A percentile compares a stretch with the other conserved stretches of the same genome.
Conservation (phyloP, 129 eudicot genomes). For the Logfia minima region DNA sequence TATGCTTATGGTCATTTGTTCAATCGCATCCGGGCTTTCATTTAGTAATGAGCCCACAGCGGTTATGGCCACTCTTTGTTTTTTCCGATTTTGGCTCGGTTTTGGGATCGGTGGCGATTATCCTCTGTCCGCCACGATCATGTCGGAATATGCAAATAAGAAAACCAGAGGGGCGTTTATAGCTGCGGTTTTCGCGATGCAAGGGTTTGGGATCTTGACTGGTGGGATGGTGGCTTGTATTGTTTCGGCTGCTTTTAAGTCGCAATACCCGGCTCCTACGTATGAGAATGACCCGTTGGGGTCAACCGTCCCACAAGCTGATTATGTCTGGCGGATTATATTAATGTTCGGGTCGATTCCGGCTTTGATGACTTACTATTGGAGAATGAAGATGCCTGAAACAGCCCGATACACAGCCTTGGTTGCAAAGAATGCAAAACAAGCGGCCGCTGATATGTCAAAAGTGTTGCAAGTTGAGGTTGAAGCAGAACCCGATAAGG, state of each 20-base stretch:
- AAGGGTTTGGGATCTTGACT: conserved; percentile 68
- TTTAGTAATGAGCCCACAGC: conserved; percentile 44
- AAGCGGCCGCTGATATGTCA: conserved; percentile 75
- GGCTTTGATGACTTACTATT: conserved; percentile 63
- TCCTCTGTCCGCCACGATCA: conserved; percentile 77
- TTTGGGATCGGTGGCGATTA: conserved; percentile 84
- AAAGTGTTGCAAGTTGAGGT: conserved; percentile 65
- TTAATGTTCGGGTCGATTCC: conserved; percentile 78
- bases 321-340: conserved; percentile 64
- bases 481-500: conserved; percentile 49
- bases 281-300: conserved; percentile 22
- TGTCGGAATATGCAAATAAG: conserved; percentile 81
- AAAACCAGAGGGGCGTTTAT: conserved; percentile 76
- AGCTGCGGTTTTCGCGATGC: conserved; percentile 82
- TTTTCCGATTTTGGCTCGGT: conserved; percentile 78
- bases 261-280: conserved; percentile 45
- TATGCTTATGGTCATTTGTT: conserved; percentile 62
- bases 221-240: conserved; percentile 69
- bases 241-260: conserved; percentile 48
- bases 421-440: conserved; percentile 65
- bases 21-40: conserved; percentile 75
- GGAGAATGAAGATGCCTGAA: conserved; percentile 92
- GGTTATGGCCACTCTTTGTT: conserved; percentile 68
- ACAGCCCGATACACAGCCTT: conserved; percentile 79
- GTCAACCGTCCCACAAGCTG: conserved; percentile 48